Evolutionary conservation across 371 early-diverging fungal genomes (phyloP).

Genomic region (Mortierella sp.): DNA sequence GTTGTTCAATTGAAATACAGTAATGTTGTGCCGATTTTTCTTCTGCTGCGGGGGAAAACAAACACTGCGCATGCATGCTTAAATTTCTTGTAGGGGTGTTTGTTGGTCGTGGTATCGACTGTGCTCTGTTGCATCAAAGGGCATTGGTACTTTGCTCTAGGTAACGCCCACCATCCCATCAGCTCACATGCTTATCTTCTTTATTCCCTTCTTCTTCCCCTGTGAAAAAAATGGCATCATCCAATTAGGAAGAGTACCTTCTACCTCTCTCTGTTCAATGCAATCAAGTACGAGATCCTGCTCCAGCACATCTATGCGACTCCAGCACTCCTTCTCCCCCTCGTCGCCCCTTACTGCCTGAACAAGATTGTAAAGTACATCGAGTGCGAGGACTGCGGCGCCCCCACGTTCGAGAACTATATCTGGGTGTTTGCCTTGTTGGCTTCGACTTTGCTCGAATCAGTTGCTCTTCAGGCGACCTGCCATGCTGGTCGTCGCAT

Average conservation of each 20-base stretch:
- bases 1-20: not conserved
- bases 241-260: conserved; percentile 33
- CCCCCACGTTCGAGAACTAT: conserved; percentile 59
- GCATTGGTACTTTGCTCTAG: not conserved
- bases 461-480: conserved; percentile 64
- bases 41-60: not conserved
- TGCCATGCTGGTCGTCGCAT: conserved; percentile 70
- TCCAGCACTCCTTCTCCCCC: conserved; percentile 63
- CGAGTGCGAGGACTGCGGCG: conserved; percentile 59
- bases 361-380: conserved; percentile 71
- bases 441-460: conserved; percentile 62
- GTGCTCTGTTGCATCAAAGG: not conserved
- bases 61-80: not conserved
- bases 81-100: not conserved
- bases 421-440: conserved; percentile 73
- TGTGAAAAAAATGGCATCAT: not conserved
- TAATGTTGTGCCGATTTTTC: not conserved
- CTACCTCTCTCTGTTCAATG: conserved; percentile 44
- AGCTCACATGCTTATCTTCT: not conserved
- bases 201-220: no score
- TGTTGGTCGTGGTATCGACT: not conserved
- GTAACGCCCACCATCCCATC: not conserved
- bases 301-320: conserved; percentile 61
- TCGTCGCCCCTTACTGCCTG: conserved; percentile 69
- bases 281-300: conserved; percentile 57